Evolutionary conservation across 352 stramenopile species (phyloP).

Genomic region (Pelagophyceae sp.): DNA sequence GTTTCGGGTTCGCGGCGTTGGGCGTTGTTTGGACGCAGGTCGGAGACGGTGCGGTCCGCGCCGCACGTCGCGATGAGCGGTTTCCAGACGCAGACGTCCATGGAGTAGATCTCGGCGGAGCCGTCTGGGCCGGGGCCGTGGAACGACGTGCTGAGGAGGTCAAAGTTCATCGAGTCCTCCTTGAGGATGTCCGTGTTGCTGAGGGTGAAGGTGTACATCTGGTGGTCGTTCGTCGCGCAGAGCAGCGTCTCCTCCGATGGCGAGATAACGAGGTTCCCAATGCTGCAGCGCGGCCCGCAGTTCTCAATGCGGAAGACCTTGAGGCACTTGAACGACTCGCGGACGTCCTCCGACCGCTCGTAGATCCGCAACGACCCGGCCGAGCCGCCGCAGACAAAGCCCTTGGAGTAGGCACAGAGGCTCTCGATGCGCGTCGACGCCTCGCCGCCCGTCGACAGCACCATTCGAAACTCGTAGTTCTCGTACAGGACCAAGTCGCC

Average conservation of each 20-base stretch:
- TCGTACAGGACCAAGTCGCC: slow-evolving; percentile 78
- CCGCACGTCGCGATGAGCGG: slow-evolving; percentile 66
- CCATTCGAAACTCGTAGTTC: slow-evolving; percentile 72
- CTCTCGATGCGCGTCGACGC: slow-evolving; percentile 61
- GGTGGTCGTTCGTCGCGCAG: slow-evolving; percentile 70
- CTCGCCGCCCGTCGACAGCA: slow-evolving; percentile 39
- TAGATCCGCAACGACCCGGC: slow-evolving; percentile 62
- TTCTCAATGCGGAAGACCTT: slow-evolving; percentile 70
- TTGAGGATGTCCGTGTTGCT: slow-evolving; percentile 81
- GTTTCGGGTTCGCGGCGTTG: too few relatives aligned
- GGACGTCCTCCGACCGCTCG: slow-evolving; percentile 62
- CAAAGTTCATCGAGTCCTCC: slow-evolving; percentile 83
- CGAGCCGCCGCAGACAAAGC: slow-evolving; percentile 60
- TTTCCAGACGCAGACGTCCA: slow-evolving; percentile 67
- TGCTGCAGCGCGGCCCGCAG: slow-evolving; percentile 41
- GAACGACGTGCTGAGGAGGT: slow-evolving; percentile 71
- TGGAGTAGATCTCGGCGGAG: slow-evolving; percentile 28
- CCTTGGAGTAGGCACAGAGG: slow-evolving; percentile 75
- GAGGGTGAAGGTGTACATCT: slow-evolving; percentile 75
- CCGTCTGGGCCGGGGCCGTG: slow-evolving; percentile 48
- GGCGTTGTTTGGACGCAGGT: too few relatives aligned
- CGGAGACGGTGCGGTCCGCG: slow-evolving; percentile 63
- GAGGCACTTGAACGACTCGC: slow-evolving; percentile 76
- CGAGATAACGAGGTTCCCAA: slow-evolving; percentile 69
- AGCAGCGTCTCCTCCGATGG: slow-evolving; percentile 74